Conservation (phyloP, 2,329 filamentous ascomycete species). For the Diaporthe caulivora region DNA sequence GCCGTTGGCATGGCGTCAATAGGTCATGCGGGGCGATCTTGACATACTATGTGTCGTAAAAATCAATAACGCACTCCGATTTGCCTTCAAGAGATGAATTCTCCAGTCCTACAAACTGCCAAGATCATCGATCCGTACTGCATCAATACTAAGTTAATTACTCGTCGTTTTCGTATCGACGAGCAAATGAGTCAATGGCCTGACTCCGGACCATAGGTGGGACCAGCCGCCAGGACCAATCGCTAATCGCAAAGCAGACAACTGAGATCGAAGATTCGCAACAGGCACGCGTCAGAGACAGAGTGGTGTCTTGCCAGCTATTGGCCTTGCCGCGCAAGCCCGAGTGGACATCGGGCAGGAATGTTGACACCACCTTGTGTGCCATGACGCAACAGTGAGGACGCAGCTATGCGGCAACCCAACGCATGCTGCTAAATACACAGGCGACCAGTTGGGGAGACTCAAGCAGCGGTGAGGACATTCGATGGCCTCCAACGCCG, state of each 20-base stretch:
- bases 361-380: conserved; percentile 7
- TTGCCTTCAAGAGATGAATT: too few species aligned
- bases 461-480: conserved; percentile 16
- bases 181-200: too few species aligned
- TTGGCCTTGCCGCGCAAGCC: background rate
- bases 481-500: conserved; percentile 1
- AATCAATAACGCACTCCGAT: too few species aligned
- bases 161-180: background rate
- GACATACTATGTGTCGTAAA: too few species aligned
- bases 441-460: background rate
- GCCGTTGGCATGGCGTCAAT: too few species aligned
- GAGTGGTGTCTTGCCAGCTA: background rate
- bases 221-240: background rate
- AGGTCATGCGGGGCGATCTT: too few species aligned
- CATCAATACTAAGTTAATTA: too few species aligned
- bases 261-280: conserved; percentile 8
- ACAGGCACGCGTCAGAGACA: conserved; percentile 3
- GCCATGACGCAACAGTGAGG: background rate
- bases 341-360: background rate
- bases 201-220: too few species aligned
- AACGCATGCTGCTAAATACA: background rate
- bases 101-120: too few species aligned
- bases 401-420: background rate
- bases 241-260: background rate
- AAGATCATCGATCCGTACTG: background rate